These are phyloP conservation scores for Sclerotinia minor DNA, from an alignment of 2,329 filamentous ascomycete species.

Conservation along the genomic window DNA sequence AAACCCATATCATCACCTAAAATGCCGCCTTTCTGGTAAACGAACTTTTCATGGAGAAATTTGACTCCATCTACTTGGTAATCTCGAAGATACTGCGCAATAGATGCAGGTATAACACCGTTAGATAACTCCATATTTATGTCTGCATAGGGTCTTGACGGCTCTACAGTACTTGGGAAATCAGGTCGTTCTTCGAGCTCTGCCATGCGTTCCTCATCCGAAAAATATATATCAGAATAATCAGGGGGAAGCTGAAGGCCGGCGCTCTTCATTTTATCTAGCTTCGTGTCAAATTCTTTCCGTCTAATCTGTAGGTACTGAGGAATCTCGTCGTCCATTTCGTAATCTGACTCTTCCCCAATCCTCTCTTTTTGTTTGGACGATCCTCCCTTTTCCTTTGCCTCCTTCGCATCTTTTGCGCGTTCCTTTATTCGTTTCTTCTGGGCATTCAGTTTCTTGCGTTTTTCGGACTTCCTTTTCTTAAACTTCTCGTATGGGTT, in stretches of 20 bases:
- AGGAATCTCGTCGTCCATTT: conserved; percentile 53
- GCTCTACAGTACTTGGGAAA: conserved; percentile 61
- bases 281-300: conserved; percentile 64
- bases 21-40: conserved; percentile 81
- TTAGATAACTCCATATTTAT: conserved; percentile 73
- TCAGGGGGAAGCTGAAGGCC: conserved; percentile 76
- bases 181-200: conserved; percentile 68
- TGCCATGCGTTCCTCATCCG: conserved; percentile 64
- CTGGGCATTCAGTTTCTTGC: conserved; percentile 52
- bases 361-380: conserved; percentile 32
- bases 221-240: conserved; percentile 74
- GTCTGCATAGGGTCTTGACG: conserved; percentile 70
- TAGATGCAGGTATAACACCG: conserved; percentile 80
- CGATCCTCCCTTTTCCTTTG: conserved; percentile 33
- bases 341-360: conserved; percentile 39
- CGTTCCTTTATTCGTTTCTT: conserved; percentile 49
- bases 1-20: conserved; percentile 93
- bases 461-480: conserved; percentile 55
- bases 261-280: conserved; percentile 59
- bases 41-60: conserved; percentile 85
- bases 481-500: conserved; percentile 65
- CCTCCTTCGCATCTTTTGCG: conserved; percentile 44
- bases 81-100: conserved; percentile 87
- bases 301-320: conserved; percentile 72
- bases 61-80: conserved; percentile 85